Evolutionary conservation across 495 filamentous ascomycete species (phyloP).

Genomic region (Apodospora peruviana): DNA sequence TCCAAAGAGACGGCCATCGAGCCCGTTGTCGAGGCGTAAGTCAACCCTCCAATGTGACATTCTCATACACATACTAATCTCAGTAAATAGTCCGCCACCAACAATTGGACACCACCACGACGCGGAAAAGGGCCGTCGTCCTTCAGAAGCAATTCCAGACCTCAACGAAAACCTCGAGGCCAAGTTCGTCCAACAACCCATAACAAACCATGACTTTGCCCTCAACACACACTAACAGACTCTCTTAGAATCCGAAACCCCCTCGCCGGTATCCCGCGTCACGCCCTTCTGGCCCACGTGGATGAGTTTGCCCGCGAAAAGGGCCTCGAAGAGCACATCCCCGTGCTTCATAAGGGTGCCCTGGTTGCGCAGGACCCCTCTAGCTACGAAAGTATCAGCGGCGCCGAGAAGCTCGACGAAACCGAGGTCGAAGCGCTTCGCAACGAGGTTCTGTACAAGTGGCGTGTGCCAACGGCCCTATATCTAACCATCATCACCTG

Average conservation of each 20-base stretch:
- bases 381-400: conserved; percentile 45
- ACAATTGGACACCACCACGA: neutral
- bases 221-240: neutral
- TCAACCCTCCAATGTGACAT: neutral
- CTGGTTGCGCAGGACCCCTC: conserved; percentile 58
- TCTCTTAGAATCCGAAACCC: conserved; percentile 43
- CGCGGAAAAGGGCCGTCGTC: neutral
- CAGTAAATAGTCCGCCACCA: neutral
- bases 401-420: conserved; percentile 46
- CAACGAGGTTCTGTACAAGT: conserved; percentile 56
- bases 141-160: conserved; percentile 13
- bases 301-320: conserved; percentile 49
- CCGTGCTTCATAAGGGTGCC: conserved; percentile 53
- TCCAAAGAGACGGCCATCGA: neutral
- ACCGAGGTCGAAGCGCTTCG: conserved; percentile 48
- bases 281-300: conserved; percentile 49
- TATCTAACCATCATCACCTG: conserved; percentile 61
- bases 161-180: conserved; percentile 43
- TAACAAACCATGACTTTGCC: neutral
- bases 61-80: neutral
- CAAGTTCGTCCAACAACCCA: conserved; percentile 21
- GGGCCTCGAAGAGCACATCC: conserved; percentile 43
- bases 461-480: conserved; percentile 57
- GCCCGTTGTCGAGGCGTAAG: neutral
- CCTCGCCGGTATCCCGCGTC: conserved; percentile 48